Conservation (phyloP, 176 grass and related monocot genomes). For the Oryza meyeriana region DNA sequence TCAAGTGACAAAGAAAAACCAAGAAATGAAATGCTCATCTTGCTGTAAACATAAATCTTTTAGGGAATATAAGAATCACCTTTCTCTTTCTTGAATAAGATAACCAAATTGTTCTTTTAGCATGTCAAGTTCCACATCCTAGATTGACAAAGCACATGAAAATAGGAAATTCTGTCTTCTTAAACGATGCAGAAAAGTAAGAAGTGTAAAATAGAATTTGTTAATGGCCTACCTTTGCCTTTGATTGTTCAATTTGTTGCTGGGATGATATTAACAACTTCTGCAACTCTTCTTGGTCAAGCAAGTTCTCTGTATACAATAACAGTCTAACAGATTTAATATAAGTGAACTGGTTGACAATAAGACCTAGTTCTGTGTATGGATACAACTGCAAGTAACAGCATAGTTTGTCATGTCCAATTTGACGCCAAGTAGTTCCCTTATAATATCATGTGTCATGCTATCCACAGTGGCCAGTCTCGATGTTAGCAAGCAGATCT, state of each 20-base stretch:
- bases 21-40: neutral
- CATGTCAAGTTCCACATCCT: constrained; percentile 63
- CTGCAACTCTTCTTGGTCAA: constrained; percentile 72
- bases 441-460: constrained; percentile 96
- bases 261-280: constrained; percentile 60
- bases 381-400: constrained; percentile 46
- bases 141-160: constrained; percentile 16
- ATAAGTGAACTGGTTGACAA: neutral
- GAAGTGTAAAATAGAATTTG: constrained; percentile 22
- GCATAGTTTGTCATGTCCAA: constrained; percentile 85
- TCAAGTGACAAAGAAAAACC: neutral
- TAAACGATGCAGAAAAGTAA: neutral
- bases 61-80: constrained; percentile 28
- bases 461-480: constrained; percentile 77
- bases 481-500: constrained; percentile 73
- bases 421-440: constrained; percentile 80
- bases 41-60: neutral
- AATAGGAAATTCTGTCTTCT: neutral
- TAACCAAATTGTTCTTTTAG: constrained; percentile 53
- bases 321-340: constrained; percentile 30
- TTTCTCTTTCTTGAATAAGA: constrained; percentile 62
- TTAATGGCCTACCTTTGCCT: constrained; percentile 56
- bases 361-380: neutral
- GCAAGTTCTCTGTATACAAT: constrained; percentile 48
- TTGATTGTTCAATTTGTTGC: constrained; percentile 67